Conservation (phyloP, 2,329 filamentous ascomycete species). For the Daldinia eschscholtzii region DNA sequence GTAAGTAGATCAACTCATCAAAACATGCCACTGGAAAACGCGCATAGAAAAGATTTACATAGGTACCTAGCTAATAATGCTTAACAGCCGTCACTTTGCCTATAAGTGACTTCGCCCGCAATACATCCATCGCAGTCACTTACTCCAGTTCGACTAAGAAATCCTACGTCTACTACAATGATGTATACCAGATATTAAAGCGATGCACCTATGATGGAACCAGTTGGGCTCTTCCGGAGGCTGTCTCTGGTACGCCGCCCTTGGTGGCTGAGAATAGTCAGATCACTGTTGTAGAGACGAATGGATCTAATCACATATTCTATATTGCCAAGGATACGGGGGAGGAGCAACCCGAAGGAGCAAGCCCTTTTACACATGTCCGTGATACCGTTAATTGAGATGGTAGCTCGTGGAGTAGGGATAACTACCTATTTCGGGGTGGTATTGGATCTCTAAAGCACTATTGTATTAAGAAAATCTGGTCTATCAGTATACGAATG, state of each 20-base stretch:
- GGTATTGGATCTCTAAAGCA: neutral
- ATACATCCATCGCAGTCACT: neutral
- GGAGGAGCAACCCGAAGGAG: neutral
- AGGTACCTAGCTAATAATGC: neutral
- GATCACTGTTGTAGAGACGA: neutral
- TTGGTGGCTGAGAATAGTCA: neutral
- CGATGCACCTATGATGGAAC: neutral
- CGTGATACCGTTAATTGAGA: neutral
- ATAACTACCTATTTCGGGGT: neutral
- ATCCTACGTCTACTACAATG: neutral
- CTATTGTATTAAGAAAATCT: neutral
- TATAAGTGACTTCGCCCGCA: neutral
- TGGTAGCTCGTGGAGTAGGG: neutral
- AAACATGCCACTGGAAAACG: neutral
- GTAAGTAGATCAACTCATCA: neutral
- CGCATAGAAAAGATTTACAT: too few species aligned
- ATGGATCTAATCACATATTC: neutral
- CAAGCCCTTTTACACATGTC: neutral
- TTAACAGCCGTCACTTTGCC: neutral
- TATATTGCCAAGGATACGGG: constrained; percentile 1
- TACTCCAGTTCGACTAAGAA: neutral
- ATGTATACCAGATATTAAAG: neutral
- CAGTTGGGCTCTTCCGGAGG: neutral
- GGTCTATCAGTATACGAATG: neutral
- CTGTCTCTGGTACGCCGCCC: neutral